Conservation (phyloP, 1,139 yeast genomes). For the Blastobotrys persicus region DNA sequence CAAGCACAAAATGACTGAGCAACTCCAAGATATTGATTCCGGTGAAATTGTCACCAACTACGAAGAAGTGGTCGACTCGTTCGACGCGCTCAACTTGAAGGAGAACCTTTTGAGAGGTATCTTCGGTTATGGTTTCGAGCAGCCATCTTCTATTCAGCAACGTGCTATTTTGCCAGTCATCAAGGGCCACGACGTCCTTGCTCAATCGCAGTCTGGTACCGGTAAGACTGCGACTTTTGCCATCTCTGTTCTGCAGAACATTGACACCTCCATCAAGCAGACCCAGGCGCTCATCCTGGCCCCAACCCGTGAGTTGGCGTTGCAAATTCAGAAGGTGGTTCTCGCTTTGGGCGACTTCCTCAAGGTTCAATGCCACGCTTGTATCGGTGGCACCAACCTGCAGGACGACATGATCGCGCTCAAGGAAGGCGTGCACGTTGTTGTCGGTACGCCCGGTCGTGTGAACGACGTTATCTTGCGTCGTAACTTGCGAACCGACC, state of each 20-base stretch:
- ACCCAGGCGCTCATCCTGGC: slow-evolving; percentile 70
- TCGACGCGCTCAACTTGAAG: slow-evolving; percentile 45
- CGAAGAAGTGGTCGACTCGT: slow-evolving; percentile 86
- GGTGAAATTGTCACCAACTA: slow-evolving; percentile 91
- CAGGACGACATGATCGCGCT: slow-evolving; percentile 76
- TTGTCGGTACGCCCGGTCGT: slow-evolving; percentile 97
- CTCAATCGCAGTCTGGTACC: slow-evolving; percentile 98
- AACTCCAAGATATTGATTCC: slow-evolving; percentile 80
- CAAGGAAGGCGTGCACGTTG: slow-evolving; percentile 79
- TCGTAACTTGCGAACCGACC: slow-evolving; percentile 61
- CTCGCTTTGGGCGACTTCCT: slow-evolving; percentile 82
- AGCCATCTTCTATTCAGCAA: slow-evolving; percentile 93
- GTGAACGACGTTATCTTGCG: slow-evolving; percentile 85
- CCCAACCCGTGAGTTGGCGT: slow-evolving; percentile 95
- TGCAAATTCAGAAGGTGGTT: slow-evolving; percentile 83
- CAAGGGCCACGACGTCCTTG: slow-evolving; percentile 86
- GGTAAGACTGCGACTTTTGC: slow-evolving; percentile 98
- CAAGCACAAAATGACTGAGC: slow-evolving; percentile 39
- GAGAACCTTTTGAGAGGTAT: slow-evolving; percentile 58
- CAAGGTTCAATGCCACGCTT: slow-evolving; percentile 78
- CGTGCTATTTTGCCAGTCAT: slow-evolving; percentile 92
- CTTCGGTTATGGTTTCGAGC: slow-evolving; percentile 87
- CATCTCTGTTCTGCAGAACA: slow-evolving; percentile 81
- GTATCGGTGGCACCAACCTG: slow-evolving; percentile 88
- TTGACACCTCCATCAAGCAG: slow-evolving; percentile 65